Conservation (phyloP, 2,329 filamentous ascomycete genomes). For the Hymenoscyphus albidus region DNA sequence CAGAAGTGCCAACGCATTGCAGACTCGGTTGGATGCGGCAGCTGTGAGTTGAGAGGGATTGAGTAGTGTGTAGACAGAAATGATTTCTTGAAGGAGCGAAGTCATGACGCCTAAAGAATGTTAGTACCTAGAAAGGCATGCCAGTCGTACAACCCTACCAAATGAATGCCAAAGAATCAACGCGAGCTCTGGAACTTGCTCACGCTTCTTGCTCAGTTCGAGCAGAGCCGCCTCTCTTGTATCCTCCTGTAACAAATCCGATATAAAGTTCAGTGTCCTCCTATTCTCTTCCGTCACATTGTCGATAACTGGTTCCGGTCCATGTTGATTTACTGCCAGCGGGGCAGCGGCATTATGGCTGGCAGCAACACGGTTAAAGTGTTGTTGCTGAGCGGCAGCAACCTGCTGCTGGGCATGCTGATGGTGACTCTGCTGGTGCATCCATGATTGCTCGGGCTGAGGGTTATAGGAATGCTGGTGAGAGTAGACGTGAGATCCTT, state of each 20-base stretch:
- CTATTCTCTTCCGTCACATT: constrained; percentile 84
- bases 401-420: constrained; percentile 39
- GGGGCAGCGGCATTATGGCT: constrained; percentile 50
- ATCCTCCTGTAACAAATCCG: constrained; percentile 81
- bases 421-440: constrained; percentile 49
- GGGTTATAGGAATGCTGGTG: constrained; percentile 61
- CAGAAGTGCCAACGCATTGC: constrained; percentile 90
- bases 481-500: constrained; percentile 59
- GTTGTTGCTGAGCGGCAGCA: constrained; percentile 42
- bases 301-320: constrained; percentile 59
- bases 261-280: constrained; percentile 87
- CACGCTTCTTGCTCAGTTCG: constrained; percentile 96
- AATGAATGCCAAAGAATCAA: constrained; percentile 98
- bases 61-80: constrained; percentile 93
- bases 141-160: constrained; percentile 53
- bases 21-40: constrained; percentile 94
- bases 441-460: constrained; percentile 61
- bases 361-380: constrained; percentile 71
- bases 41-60: constrained; percentile 97
- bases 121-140: constrained; percentile 21
- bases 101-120: constrained; percentile 82
- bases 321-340: constrained; percentile 43
- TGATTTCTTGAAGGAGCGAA: constrained; percentile 94
- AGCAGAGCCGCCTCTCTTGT: constrained; percentile 87
- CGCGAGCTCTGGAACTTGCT: constrained; percentile 94